Evolutionary conservation across 805 yeast species (phyloP), one percentile per base, ranked within the genome.

Genomic region (Metschnikowia rubicola): DNA sequence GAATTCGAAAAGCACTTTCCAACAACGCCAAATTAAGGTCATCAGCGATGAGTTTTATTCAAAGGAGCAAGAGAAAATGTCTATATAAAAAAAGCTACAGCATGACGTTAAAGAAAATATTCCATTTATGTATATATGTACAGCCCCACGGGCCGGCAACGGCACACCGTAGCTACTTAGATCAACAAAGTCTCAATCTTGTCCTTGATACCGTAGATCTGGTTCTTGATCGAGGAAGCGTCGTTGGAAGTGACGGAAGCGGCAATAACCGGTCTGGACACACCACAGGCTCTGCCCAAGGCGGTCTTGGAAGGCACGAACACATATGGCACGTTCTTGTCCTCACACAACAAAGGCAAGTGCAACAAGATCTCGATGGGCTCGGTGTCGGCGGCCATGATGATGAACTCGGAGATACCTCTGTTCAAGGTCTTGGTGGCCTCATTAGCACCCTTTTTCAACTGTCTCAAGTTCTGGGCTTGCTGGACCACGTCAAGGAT

Each of bases 221-320:
- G 98, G 81, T 78, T 88, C 82, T 90, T 90, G 78, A 94, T 88
- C 65, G 96, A 87, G 62, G 97, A 90, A 64, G 97, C 96, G 68
- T 94, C 99, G 77, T 94, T 94, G 59, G 98, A 83, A 70, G 99
- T 94, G 68, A 94, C 94, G 55, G 96, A 86, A 56, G 97, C 97
- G 67, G 99, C 96, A 70, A 94, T 92, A 52, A 94, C 99, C 59
- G 98, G 97, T 82, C 99, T 88, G 48, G 98, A 89, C 55, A 94
- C 99, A 78, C 99, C 99, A 79, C 99, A 94, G 64, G 99, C 98
- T 80, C 99, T 88, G 73, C 99, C 99, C 64, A 94, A 80, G 55
- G 99, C 99, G 66, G 94, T 84, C 81, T 94, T 92, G 62, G 97
- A 90, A 60, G 99, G 97, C 58, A 94, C 98, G 61, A 94, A 94